Evolutionary conservation across 352 stramenopile genomes (phyloP).

Genomic region (Peronosclerospora sorghi): DNA sequence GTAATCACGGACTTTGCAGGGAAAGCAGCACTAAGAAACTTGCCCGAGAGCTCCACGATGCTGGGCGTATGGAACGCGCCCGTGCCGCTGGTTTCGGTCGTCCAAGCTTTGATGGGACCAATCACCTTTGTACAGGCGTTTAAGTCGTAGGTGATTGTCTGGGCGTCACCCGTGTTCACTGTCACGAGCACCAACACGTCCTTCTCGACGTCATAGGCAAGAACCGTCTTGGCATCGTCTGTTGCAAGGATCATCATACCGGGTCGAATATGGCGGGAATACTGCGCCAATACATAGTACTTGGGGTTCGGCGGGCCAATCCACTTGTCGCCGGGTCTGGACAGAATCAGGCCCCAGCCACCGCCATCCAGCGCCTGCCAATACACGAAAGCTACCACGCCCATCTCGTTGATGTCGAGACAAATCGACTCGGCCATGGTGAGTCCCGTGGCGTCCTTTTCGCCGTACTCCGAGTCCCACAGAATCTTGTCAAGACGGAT

Average conservation of each 20-base stretch:
- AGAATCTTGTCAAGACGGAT: slow-evolving; percentile 25
- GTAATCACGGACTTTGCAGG: slow-evolving; percentile 31
- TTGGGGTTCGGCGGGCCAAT: slow-evolving; percentile 33
- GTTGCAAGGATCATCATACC: slow-evolving; percentile 40
- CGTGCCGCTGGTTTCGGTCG: slow-evolving; percentile 33
- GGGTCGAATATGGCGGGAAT: slow-evolving; percentile 47
- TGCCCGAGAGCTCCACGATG: slow-evolving; percentile 16
- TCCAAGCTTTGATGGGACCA: slow-evolving; percentile 24
- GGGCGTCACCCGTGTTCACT: slow-evolving; percentile 25
- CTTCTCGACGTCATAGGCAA: slow-evolving; percentile 20
- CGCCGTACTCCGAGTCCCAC: slow-evolving; percentile 54
- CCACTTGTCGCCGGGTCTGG: slow-evolving; percentile 22
- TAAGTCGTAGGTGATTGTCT: slow-evolving; percentile 33
- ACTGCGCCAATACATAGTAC: slow-evolving; percentile 47
- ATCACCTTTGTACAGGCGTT: slow-evolving; percentile 20
- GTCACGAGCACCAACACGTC: slow-evolving; percentile 32
- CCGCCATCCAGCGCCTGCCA: slow-evolving; percentile 43
- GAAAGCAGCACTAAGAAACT: slow-evolving; percentile 19
- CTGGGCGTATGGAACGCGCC: slow-evolving; percentile 24
- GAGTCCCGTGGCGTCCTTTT: slow-evolving; percentile 31
- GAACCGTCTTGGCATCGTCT: slow-evolving; percentile 29
- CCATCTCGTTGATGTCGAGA: slow-evolving; percentile 47
- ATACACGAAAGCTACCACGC: slow-evolving; percentile 49
- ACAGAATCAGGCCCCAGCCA: slow-evolving; percentile 41
- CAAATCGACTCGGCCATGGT: slow-evolving; percentile 37